A percentile compares a stretch with the other conserved stretches of the same genome.
These are phyloP conservation scores for Penicillium polonicum DNA, from an alignment of 2,329 filamentous ascomycete genomes.

Conservation along the genomic window DNA sequence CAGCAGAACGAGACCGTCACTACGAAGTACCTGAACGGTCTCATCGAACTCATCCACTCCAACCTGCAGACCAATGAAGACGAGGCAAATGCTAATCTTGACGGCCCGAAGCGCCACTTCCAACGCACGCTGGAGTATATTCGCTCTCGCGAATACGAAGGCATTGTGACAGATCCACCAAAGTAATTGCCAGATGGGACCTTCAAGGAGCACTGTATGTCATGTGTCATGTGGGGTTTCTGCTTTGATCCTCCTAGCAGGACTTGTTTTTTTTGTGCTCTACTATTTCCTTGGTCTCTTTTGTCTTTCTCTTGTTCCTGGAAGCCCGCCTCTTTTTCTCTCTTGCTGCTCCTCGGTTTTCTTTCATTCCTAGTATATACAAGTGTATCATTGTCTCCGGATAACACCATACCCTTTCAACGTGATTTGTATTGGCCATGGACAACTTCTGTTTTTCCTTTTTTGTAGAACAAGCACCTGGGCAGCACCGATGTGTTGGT, in stretches of 20 bases:
- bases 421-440: constrained; percentile 11
- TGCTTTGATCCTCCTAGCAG: background rate
- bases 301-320: constrained; percentile 12
- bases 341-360: constrained; percentile 12
- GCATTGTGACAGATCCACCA: constrained; percentile 70
- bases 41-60: constrained; percentile 97
- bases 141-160: constrained; percentile 85
- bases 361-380: constrained; percentile 27
- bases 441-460: background rate
- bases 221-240: background rate
- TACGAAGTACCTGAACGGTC: constrained; percentile 94
- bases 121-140: constrained; percentile 94
- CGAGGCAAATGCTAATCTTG: constrained; percentile 66
- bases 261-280: constrained; percentile 9
- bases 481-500: background rate
- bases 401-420: constrained; percentile 26
- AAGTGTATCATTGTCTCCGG: constrained; percentile 29
- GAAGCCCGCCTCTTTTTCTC: constrained; percentile 17
- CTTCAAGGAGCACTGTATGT: background rate
- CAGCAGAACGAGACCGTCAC: constrained; percentile 98
- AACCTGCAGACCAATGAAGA: constrained; percentile 82
- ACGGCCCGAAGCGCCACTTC: constrained; percentile 91
- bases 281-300: constrained; percentile 12
- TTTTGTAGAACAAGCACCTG: background rate
- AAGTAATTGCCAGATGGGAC: background rate